phyloP scores from a whole-genome alignment of 768 basidiomycete species.

The Phlegmacium glaucopus region DNA sequence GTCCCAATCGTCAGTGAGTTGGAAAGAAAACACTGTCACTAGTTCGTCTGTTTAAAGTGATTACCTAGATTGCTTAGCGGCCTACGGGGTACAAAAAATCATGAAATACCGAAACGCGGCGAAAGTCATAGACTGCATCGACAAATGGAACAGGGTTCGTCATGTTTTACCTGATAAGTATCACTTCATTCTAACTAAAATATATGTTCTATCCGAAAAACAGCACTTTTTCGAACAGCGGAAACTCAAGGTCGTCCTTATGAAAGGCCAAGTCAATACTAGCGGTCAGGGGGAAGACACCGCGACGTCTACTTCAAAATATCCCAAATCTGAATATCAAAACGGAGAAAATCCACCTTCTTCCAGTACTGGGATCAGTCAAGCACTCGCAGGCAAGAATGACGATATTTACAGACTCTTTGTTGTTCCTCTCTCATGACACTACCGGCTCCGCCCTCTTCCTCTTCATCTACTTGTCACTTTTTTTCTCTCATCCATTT shows the following conservation, averaged over 20 bases:
- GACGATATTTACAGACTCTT: constrained; percentile 12
- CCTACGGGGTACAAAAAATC: constrained; percentile 27
- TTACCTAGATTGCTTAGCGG: constrained; percentile 12
- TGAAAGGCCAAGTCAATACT: constrained; percentile 22
- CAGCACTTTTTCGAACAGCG: constrained; percentile 50
- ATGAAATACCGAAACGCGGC: constrained; percentile 28
- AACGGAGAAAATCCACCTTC: too few relatives aligned
- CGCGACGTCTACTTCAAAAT: too few relatives aligned
- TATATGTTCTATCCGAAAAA: not conserved
- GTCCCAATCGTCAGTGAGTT: constrained; percentile 30
- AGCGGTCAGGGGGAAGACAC: constrained; percentile 18
- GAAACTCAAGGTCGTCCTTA: constrained; percentile 38
- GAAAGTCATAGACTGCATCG: constrained; percentile 34
- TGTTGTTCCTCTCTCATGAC: constrained; percentile 7
- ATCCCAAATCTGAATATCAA: constrained; percentile 3
- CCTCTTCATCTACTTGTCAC: too few relatives aligned
- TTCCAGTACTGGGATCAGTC: too few relatives aligned
- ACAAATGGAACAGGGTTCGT: constrained; percentile 50
- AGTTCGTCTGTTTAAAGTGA: not conserved
- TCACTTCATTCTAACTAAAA: not conserved
- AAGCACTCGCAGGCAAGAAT: not conserved
- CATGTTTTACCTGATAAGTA: not conserved
- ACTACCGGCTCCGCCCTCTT: too few relatives aligned
- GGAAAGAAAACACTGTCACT: not conserved
- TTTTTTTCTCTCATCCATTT: too few relatives aligned